phyloP scores from a whole-genome alignment of 768 basidiomycete species.

The Podaxis carcinomalis region DNA sequence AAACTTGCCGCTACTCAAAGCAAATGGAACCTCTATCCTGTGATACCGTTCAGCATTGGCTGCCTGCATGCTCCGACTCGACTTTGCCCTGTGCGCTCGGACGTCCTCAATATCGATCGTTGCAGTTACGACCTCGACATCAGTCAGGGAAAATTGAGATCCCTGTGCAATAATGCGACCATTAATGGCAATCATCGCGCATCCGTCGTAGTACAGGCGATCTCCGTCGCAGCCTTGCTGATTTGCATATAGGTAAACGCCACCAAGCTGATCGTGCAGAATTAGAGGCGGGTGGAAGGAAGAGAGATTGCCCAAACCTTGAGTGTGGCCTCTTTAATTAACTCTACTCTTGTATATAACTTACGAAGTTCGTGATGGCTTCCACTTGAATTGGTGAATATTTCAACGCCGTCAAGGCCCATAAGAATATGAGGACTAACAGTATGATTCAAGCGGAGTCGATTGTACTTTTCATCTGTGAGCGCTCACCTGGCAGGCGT shows the following conservation, averaged over 20 bases:
- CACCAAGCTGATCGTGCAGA: conserved; percentile 67
- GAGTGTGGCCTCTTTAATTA: conserved; percentile 94
- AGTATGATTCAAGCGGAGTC: not conserved
- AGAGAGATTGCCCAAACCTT: conserved; percentile 51
- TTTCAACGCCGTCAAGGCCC: conserved; percentile 98
- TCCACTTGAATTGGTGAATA: conserved; percentile 97
- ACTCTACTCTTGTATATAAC: conserved; percentile 82
- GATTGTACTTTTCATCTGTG: not conserved
- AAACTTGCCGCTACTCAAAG: conserved; percentile 72
- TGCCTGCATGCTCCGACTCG: conserved; percentile 88
- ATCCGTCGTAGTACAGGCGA: conserved; percentile 96
- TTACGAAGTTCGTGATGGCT: conserved; percentile 99
- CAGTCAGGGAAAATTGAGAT: conserved; percentile 91
- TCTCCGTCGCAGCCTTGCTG: conserved; percentile 99
- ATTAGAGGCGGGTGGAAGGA: not conserved
- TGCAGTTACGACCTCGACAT: conserved; percentile 95
- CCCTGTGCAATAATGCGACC: conserved; percentile 92
- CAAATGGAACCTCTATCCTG: conserved; percentile 77
- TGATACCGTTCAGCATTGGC: conserved; percentile 71
- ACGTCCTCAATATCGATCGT: conserved; percentile 98
- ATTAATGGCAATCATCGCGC: conserved; percentile 93
- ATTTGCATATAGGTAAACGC: conserved; percentile 96
- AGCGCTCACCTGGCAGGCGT: conserved; percentile 87
- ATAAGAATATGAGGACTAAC: conserved; percentile 91
- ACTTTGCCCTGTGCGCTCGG: conserved; percentile 79